phyloP scores from a whole-genome alignment of 2,329 filamentous ascomycete species.

The Trichophyton benhamiae region DNA sequence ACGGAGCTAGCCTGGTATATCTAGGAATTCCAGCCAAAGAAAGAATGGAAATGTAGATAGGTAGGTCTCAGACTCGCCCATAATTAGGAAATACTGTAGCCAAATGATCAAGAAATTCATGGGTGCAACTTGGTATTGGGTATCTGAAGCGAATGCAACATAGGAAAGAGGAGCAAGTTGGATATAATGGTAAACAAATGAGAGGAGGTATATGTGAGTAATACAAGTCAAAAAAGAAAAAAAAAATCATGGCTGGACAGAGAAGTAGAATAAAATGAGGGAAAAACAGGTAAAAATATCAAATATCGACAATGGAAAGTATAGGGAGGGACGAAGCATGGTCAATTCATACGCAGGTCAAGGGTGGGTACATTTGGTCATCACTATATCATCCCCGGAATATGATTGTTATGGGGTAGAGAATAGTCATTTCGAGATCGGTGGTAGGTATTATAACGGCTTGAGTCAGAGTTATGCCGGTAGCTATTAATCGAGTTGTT shows the following conservation, averaged over 20 bases:
- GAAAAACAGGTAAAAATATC: too few relatives aligned
- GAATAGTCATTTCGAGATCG: neutral
- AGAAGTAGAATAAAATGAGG: neutral
- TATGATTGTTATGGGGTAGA: neutral
- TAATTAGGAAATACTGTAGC: neutral
- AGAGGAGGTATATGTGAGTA: neutral
- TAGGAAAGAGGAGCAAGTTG: neutral
- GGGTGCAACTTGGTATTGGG: neutral
- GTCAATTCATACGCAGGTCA: neutral
- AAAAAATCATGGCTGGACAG: neutral
- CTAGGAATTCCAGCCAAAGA: constrained; percentile 27
- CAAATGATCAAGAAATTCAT: neutral
- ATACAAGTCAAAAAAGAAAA: neutral
- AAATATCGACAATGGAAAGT: neutral
- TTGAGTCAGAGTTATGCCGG: neutral
- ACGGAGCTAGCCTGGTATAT: neutral
- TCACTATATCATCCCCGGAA: constrained; percentile 2
- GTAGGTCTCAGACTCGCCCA: constrained; percentile 27
- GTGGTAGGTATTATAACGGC: neutral
- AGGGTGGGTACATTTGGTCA: neutral
- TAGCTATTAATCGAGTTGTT: neutral
- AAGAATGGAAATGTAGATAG: constrained; percentile 50
- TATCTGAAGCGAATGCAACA: neutral
- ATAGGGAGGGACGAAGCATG: neutral
- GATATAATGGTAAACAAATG: neutral